These are phyloP conservation scores for Letharia lupina DNA, from an alignment of 495 filamentous ascomycete genomes.

Conservation along the genomic window DNA sequence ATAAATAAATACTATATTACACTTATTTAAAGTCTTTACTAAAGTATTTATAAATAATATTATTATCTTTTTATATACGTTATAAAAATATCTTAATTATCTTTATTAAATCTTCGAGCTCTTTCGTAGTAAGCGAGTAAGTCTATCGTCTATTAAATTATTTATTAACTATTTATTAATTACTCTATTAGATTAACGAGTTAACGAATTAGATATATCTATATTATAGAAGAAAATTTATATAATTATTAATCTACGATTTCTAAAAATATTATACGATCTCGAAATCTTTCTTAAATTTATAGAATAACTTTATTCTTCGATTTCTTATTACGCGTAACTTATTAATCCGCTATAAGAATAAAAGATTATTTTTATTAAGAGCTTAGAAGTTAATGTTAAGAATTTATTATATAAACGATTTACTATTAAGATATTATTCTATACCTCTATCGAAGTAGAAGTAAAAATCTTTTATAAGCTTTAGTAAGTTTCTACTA, in stretches of 20 bases:
- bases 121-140: neutral
- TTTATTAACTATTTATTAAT: conserved; percentile 12
- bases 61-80: neutral
- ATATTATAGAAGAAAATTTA: conserved; percentile 1
- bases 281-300: neutral
- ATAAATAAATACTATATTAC: neutral
- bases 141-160: conserved; percentile 3
- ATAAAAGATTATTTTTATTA: neutral
- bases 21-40: neutral
- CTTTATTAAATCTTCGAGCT: neutral
- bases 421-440: neutral
- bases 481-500: neutral
- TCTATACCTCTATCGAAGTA: neutral
- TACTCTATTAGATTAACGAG: neutral
- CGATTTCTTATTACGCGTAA: conserved; percentile 4
- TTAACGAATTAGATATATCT: neutral
- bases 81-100: neutral
- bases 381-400: neutral
- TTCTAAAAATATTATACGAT: conserved; percentile 5
- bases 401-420: neutral
- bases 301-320: neutral
- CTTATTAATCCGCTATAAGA: neutral
- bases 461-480: neutral
- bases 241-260: neutral
- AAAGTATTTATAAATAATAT: conserved; percentile 14